A percentile compares a stretch with the other conserved stretches of the same genome.
Evolutionary conservation across 306 rosid species (phyloP).

Genomic region (Ormosia emarginata): DNA sequence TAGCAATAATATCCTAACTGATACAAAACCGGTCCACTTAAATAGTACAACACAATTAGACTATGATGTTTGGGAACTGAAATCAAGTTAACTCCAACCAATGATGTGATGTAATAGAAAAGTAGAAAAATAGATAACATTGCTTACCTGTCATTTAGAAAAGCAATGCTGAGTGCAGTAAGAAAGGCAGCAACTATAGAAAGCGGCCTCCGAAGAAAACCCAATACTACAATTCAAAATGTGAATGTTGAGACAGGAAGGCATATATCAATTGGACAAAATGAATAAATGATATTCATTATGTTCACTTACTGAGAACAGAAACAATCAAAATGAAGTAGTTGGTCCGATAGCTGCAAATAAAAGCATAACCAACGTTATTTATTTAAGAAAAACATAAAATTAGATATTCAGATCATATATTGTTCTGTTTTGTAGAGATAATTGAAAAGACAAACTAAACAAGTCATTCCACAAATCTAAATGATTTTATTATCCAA

Average conservation of each 20-base stretch:
- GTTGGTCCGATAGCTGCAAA: constrained; percentile 90
- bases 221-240: constrained; percentile 53
- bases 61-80: neutral
- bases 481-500: neutral
- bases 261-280: neutral
- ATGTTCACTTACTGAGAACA: constrained; percentile 70
- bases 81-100: neutral
- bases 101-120: neutral
- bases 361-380: constrained; percentile 16
- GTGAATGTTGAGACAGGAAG: neutral
- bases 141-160: constrained; percentile 72
- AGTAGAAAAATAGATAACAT: neutral
- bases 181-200: constrained; percentile 67
- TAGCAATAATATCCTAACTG: neutral
- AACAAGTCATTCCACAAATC: neutral
- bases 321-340: constrained; percentile 80
- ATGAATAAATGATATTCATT: neutral
- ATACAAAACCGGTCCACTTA: neutral
- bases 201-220: constrained; percentile 67
- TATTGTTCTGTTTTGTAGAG: neutral
- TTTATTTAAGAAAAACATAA: neutral
- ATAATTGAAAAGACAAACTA: neutral
- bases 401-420: neutral
- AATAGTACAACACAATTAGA: neutral
- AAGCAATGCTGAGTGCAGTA: constrained; percentile 64